Evolutionary conservation across 257 asterid genomes (phyloP).

Genomic region (Buddleja alternifolia): DNA sequence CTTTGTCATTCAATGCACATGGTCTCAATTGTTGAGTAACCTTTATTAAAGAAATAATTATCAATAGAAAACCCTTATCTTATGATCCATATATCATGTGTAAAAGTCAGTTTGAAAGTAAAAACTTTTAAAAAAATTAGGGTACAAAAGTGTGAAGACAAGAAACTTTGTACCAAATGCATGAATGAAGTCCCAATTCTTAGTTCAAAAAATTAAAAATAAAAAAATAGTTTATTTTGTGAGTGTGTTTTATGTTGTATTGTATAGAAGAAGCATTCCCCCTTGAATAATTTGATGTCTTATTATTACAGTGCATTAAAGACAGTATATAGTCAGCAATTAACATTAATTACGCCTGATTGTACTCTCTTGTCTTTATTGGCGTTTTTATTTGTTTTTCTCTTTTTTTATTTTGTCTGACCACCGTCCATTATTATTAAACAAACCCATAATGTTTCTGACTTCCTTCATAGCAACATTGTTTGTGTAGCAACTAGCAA

Average conservation of each 20-base stretch:
- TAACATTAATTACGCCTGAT: slow-evolving; percentile 29
- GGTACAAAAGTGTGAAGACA: neutral
- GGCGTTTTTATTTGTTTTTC: neutral
- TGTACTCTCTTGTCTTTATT: slow-evolving; percentile 23
- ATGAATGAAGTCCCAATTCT: slow-evolving; percentile 24
- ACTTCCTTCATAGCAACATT: neutral
- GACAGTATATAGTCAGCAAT: slow-evolving; percentile 20
- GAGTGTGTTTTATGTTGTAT: slow-evolving; percentile 19
- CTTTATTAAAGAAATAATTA: slow-evolving; percentile 15
- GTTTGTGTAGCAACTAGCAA: no score
- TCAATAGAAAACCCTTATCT: neutral
- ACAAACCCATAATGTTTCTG: slow-evolving; percentile 18
- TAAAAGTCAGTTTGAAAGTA: neutral
- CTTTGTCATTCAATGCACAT: slow-evolving; percentile 27
- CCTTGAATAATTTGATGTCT: slow-evolving; percentile 28
- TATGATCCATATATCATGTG: no score
- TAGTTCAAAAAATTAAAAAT: no score
- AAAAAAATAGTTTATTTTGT: slow-evolving; percentile 17
- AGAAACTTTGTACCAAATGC: slow-evolving; percentile 25
- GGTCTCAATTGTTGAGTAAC: slow-evolving; percentile 9
- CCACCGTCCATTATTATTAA: slow-evolving; percentile 2
- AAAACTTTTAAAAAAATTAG: neutral
- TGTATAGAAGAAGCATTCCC: neutral
- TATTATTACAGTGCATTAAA: slow-evolving; percentile 29
- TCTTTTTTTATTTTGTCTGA: neutral